A percentile compares a stretch with the other conserved stretches of the same genome.
Evolutionary conservation across 768 basidiomycete species (phyloP).

Genomic region (Rhodotorula kratochvilovae): DNA sequence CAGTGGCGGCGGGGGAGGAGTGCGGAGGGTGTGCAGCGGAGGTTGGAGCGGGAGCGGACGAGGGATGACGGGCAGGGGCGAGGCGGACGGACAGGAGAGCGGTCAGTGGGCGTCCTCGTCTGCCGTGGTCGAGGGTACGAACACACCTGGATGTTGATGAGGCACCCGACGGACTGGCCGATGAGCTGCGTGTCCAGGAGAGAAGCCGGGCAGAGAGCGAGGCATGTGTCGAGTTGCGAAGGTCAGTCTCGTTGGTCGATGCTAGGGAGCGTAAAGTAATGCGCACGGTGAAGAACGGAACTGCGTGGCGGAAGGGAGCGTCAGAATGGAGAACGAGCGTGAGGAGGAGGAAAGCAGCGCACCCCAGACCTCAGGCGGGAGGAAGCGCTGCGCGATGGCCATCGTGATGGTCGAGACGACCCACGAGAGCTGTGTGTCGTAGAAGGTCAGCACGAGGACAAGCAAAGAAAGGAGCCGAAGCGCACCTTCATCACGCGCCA

Average conservation of each 20-base stretch:
- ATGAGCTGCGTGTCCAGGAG: neutral
- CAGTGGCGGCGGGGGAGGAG: neutral
- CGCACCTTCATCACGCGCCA: constrained; percentile 26
- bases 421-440: constrained; percentile 63
- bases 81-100: no score
- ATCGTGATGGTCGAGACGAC: constrained; percentile 69
- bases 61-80: neutral
- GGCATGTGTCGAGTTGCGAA: neutral
- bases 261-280: constrained; percentile 44
- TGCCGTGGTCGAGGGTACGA: no score
- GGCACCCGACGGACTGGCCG: constrained; percentile 16
- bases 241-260: neutral
- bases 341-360: neutral
- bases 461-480: neutral
- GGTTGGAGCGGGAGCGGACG: neutral
- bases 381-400: constrained; percentile 69
- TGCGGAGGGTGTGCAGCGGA: neutral
- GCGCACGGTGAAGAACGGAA: constrained; percentile 75
- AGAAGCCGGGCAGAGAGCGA: neutral
- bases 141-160: constrained; percentile 65
- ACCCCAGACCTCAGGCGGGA: constrained; percentile 58
- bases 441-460: neutral
- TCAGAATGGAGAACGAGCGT: neutral
- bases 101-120: no score
- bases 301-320: constrained; percentile 62